Evolutionary conservation across 331 rosid species (phyloP).

Genomic region (Malus hybrid): DNA sequence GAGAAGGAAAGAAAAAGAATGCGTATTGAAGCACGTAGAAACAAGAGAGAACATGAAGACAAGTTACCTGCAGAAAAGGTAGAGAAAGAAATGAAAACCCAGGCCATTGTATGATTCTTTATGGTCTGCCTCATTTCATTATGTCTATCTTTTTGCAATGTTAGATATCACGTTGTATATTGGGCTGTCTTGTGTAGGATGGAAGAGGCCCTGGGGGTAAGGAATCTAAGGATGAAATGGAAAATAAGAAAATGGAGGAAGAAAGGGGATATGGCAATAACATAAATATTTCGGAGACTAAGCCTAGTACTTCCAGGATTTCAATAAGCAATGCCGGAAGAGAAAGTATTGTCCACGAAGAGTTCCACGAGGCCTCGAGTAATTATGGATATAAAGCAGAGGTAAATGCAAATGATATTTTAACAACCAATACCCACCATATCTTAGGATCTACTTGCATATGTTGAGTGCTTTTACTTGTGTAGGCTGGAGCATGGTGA

Average conservation of each 20-base stretch:
- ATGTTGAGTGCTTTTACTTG: not conserved
- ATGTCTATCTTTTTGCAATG: not conserved
- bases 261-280: constrained; percentile 12
- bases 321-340: constrained; percentile 22
- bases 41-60: constrained; percentile 45
- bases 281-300: constrained; percentile 25
- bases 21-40: constrained; percentile 55
- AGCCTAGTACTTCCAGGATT: constrained; percentile 22
- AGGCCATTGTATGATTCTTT: constrained; percentile 34
- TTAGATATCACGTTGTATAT: constrained; percentile 13
- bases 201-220: constrained; percentile 34
- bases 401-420: constrained; percentile 30
- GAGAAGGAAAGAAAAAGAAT: constrained; percentile 73
- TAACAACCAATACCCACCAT: no score
- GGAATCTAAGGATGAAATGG: constrained; percentile 29
- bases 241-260: constrained; percentile 21
- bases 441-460: not conserved
- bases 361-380: constrained; percentile 16
- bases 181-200: constrained; percentile 40
- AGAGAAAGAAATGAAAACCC: constrained; percentile 31
- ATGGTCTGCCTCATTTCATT: not conserved
- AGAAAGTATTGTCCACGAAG: constrained; percentile 26
- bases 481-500: not conserved
- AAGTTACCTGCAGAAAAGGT: constrained; percentile 52
- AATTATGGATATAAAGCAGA: constrained; percentile 23